phyloP scores from a whole-genome alignment of 1,139 yeast genomes.

The Geotrichum restrictum region DNA sequence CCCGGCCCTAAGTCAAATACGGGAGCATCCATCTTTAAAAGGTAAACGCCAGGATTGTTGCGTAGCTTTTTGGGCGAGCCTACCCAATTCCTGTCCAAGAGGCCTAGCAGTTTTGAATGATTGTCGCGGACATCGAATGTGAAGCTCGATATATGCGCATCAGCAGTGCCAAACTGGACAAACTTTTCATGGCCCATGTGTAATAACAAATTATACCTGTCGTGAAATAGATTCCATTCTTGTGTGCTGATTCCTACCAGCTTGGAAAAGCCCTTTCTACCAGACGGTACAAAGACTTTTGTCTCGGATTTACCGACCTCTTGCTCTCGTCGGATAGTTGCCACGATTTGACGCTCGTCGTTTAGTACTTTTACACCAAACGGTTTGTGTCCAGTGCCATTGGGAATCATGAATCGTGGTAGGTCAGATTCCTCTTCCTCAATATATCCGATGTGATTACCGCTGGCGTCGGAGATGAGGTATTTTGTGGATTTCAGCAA shows the following conservation, averaged over 20 bases:
- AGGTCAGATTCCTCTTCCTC: not conserved
- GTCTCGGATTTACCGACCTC: not conserved
- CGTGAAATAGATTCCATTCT: not conserved
- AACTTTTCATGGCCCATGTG: not conserved
- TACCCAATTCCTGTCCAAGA: not conserved
- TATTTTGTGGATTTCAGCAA: not conserved
- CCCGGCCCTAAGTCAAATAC: not conserved
- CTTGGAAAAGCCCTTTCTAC: not conserved
- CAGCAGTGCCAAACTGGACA: not conserved
- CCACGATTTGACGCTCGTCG: not conserved
- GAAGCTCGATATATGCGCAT: not conserved
- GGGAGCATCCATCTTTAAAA: not conserved
- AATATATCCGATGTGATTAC: not conserved
- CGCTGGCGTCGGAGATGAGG: not conserved
- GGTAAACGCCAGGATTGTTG: not conserved
- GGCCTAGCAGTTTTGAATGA: not conserved
- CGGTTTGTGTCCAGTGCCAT: not conserved
- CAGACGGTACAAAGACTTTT: not conserved
- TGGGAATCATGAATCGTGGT: not conserved
- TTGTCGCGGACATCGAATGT: not conserved
- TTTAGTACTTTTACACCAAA: not conserved
- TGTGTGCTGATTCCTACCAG: not conserved
- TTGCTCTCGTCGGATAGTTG: not conserved
- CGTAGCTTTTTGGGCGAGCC: not conserved
- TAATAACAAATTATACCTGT: not conserved